Evolutionary conservation across 306 rosid species (phyloP).

Genomic region (Acacia crassicarpa): DNA sequence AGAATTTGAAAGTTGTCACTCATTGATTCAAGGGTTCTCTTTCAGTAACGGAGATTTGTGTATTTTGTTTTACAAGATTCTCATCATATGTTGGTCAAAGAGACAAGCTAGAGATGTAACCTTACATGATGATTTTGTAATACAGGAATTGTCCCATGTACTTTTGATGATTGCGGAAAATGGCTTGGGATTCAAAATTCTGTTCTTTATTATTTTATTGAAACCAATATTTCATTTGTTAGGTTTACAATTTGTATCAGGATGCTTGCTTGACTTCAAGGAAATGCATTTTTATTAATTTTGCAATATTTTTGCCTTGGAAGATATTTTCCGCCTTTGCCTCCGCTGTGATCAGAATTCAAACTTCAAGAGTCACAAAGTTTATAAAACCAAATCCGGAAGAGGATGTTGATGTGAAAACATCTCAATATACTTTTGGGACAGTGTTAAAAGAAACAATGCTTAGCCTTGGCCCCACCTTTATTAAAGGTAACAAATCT

Average conservation of each 20-base stretch:
- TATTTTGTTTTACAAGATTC: neutral
- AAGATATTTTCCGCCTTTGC: constrained; percentile 84
- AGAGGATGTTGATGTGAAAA: constrained; percentile 44
- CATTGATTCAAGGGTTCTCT: neutral
- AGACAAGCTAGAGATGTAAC: constrained; percentile 13
- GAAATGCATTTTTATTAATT: constrained; percentile 36
- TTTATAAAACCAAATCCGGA: constrained; percentile 39
- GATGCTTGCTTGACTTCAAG: constrained; percentile 16
- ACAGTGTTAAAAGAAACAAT: constrained; percentile 79
- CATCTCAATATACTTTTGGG: constrained; percentile 73
- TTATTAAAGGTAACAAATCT: constrained; percentile 78
- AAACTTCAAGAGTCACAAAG: constrained; percentile 57
- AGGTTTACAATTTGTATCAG: neutral
- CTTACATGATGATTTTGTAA: neutral
- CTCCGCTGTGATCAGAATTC: constrained; percentile 70
- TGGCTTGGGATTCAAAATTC: constrained; percentile 17
- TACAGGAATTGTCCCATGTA: neutral
- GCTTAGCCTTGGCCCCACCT: constrained; percentile 92
- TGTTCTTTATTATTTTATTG: neutral
- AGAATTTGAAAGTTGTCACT: neutral
- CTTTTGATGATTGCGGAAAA: constrained; percentile 4
- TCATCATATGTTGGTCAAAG: neutral
- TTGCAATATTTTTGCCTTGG: constrained; percentile 34
- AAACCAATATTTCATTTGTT: neutral
- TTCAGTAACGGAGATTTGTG: neutral